These are phyloP conservation scores for Geum urbanum DNA, from an alignment of 306 rosid genomes.

Conservation along the genomic window DNA sequence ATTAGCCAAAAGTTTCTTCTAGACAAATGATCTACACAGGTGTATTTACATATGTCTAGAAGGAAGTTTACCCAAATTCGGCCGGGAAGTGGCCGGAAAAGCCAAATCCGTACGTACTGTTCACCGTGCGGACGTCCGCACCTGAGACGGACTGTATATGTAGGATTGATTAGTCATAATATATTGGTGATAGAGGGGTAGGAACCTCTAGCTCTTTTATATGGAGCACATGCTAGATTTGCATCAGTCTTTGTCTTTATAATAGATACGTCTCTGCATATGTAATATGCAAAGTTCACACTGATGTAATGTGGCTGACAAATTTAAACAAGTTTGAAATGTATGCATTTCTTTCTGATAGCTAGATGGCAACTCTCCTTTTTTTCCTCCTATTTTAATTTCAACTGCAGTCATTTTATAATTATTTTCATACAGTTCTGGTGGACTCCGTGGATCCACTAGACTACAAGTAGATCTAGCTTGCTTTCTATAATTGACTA, in stretches of 20 bases:
- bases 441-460: conserved; percentile 4
- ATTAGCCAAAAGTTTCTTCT: too few species aligned
- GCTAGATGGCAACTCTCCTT: not conserved
- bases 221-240: not conserved
- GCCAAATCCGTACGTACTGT: too few species aligned
- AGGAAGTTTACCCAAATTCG: too few species aligned
- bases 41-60: too few species aligned
- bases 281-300: not conserved
- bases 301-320: not conserved
- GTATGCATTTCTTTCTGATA: not conserved
- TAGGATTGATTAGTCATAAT: not conserved
- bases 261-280: not conserved
- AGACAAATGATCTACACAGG: too few species aligned
- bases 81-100: too few species aligned
- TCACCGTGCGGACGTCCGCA: too few species aligned
- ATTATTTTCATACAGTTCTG: not conserved
- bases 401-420: not conserved
- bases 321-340: not conserved
- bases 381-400: not conserved
- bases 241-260: not conserved
- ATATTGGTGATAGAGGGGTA: not conserved
- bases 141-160: too few species aligned
- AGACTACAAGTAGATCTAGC: not conserved
- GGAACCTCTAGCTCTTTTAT: not conserved
- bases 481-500: conserved; percentile 12